These are phyloP conservation scores for Hawksworthiomyces lignivorus DNA, from an alignment of 2,329 filamentous ascomycete genomes.

Conservation along the genomic window DNA sequence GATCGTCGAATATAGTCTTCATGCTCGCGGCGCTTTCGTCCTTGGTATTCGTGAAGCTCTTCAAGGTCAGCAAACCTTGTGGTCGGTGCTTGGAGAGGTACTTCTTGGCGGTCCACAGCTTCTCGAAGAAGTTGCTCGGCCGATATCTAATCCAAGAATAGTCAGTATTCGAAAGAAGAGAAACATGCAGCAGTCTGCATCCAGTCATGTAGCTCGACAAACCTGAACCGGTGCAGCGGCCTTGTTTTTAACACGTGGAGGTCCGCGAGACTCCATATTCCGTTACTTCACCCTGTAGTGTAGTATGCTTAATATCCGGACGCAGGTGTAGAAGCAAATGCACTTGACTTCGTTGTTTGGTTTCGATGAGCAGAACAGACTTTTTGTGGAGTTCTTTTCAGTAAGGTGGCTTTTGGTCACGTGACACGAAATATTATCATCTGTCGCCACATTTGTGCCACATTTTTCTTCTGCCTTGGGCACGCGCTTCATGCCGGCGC, in stretches of 20 bases:
- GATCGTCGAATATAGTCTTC: slow-evolving; percentile 97
- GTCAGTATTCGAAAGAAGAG: neutral
- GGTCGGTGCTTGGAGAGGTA: slow-evolving; percentile 77
- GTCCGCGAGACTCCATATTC: slow-evolving; percentile 82
- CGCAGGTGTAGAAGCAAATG: no score
- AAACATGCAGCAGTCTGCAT: neutral
- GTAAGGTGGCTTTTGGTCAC: no score
- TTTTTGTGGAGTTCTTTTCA: no score
- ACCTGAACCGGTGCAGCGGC: slow-evolving; percentile 61
- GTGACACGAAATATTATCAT: no score
- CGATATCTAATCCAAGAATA: slow-evolving; percentile 63
- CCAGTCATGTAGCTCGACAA: slow-evolving; percentile 42
- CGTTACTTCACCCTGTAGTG: neutral
- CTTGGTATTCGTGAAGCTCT: slow-evolving; percentile 96
- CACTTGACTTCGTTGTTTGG: no score
- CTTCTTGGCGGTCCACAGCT: slow-evolving; percentile 93
- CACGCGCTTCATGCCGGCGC: no score
- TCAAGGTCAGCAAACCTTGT: slow-evolving; percentile 94
- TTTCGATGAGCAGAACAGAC: no score
- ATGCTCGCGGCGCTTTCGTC: slow-evolving; percentile 90
- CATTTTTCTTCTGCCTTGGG: no score
- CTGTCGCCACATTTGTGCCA: no score
- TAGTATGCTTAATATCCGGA: no score
- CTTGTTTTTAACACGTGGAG: slow-evolving; percentile 98
- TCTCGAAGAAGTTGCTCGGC: slow-evolving; percentile 96